Evolutionary conservation across 2,329 filamentous ascomycete genomes (phyloP).

Genomic region (Atkinsonella hypoxylon): DNA sequence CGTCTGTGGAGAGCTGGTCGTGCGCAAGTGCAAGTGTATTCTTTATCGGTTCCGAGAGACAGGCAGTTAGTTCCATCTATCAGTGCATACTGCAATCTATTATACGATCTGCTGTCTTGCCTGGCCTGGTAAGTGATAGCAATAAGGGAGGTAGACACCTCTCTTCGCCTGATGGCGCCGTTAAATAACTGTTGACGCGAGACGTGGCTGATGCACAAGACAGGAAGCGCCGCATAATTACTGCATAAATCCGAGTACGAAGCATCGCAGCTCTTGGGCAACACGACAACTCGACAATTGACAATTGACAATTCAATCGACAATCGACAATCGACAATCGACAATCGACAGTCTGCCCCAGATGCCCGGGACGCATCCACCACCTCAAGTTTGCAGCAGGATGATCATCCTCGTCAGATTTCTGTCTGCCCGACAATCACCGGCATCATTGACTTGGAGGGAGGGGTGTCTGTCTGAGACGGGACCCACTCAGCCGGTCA

Average conservation of each 20-base stretch:
- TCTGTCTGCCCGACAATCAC: conserved; percentile 1
- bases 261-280: neutral
- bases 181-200: neutral
- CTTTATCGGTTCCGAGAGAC: no score
- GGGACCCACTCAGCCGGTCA: neutral
- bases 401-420: neutral
- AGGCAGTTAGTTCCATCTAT: no score
- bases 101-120: no score
- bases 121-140: no score
- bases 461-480: neutral
- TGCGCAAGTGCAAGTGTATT: no score
- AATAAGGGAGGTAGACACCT: no score
- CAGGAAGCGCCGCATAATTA: neutral
- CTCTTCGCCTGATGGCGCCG: neutral
- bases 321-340: no score
- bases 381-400: neutral
- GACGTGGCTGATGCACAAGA: neutral
- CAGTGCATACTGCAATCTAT: no score
- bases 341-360: no score
- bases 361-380: no score
- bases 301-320: no score
- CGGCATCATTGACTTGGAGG: neutral
- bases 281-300: neutral
- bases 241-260: neutral
- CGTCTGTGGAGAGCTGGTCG: no score